Evolutionary conservation across 2,329 filamentous ascomycete species (phyloP).

Genomic region (Apiospora arundinis): DNA sequence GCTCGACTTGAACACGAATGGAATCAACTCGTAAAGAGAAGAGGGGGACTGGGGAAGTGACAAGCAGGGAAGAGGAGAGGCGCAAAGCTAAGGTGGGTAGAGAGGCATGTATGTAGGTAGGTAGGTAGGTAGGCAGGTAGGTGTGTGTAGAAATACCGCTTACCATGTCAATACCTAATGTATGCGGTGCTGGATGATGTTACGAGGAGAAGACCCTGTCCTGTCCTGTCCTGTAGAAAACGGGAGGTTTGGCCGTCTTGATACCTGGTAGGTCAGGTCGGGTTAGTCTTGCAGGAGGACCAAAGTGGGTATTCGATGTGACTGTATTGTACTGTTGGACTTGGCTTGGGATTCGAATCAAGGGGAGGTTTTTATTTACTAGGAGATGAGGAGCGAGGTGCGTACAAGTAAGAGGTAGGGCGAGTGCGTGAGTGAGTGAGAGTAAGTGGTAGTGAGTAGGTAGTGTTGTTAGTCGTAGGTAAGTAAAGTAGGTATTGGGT

Average conservation of each 20-base stretch:
- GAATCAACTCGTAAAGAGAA: not conserved
- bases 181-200: conserved; percentile 15
- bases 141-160: conserved; percentile 11
- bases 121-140: not conserved
- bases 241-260: conserved; percentile 6
- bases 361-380: not conserved
- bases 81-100: conserved; percentile 3
- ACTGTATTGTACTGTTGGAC: not conserved
- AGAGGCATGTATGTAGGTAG: not conserved
- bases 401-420: conserved; percentile 1
- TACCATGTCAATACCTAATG: conserved; percentile 17
- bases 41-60: not conserved
- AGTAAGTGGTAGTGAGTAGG: not conserved
- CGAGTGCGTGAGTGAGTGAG: not conserved
- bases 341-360: not conserved
- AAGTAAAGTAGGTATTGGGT: no score
- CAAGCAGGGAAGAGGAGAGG: conserved; percentile 4
- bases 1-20: conserved; percentile 5
- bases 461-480: no score
- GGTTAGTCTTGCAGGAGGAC: not conserved
- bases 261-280: not conserved
- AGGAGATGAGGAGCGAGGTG: not conserved
- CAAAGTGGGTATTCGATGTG: not conserved
- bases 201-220: conserved; percentile 14
- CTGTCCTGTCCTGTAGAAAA: conserved; percentile 4